A percentile compares a stretch with the other conserved stretches of the same genome.
Conservation (phyloP, 441 rosid species). For the Lepidium campestre region DNA sequence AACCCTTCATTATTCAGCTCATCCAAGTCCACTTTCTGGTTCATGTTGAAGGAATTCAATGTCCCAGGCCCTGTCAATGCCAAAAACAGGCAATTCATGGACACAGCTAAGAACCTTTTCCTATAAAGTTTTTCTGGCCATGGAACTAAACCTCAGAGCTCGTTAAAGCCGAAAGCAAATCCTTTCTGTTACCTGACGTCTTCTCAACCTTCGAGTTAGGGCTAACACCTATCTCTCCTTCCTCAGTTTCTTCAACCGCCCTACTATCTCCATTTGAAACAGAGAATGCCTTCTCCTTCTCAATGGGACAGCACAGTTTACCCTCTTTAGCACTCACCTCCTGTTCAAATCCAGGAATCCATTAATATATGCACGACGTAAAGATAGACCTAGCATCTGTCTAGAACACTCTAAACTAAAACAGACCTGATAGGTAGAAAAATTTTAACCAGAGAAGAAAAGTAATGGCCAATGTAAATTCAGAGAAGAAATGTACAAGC, state of each 20-base stretch:
- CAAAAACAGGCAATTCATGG: conserved; percentile 38
- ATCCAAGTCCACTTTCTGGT: conserved; percentile 31
- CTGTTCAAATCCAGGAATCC: conserved; percentile 31
- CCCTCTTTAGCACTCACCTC: conserved; percentile 31
- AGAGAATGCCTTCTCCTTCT: conserved; percentile 28
- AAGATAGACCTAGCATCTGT: background rate
- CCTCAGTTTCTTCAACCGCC: conserved; percentile 28
- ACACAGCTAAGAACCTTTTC: conserved; percentile 14
- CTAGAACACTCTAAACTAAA: background rate
- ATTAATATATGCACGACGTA: conserved; percentile 2
- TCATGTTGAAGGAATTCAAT: conserved; percentile 20
- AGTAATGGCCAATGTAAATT: background rate
- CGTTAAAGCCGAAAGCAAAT: conserved; percentile 24
- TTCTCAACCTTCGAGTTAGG: conserved; percentile 21
- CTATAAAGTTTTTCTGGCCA: conserved; percentile 23
- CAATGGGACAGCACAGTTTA: conserved; percentile 17
- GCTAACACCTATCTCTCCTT: conserved; percentile 30
- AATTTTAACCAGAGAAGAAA: background rate
- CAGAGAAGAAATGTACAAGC: conserved; percentile 4
- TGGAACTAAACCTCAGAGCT: conserved; percentile 20
- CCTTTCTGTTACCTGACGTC: conserved; percentile 28
- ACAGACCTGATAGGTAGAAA: background rate
- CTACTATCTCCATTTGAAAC: conserved; percentile 23
- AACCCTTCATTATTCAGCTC: conserved; percentile 22
- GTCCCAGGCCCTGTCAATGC: conserved; percentile 36